Percentiles rank a stretch among this genome's conserved stretches.
Conservation (phyloP, 768 basidiomycete species). For the Terana coerulea region DNA sequence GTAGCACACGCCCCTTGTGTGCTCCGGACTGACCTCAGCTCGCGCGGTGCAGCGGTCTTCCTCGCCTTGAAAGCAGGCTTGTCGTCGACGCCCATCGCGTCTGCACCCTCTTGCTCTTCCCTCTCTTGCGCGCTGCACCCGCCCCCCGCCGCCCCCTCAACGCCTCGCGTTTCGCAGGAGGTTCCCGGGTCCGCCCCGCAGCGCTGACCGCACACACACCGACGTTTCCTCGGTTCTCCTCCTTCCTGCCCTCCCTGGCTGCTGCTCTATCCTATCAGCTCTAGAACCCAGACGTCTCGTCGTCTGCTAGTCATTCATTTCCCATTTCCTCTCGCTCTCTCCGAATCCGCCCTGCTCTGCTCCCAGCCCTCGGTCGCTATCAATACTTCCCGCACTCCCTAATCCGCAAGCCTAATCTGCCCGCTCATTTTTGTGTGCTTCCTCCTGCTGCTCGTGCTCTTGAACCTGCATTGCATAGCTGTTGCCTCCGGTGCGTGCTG, state of each 20-base stretch:
- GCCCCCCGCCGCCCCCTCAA: background rate
- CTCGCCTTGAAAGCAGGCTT: constrained; percentile 24
- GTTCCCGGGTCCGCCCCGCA: too few relatives aligned
- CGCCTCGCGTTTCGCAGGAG: too few relatives aligned
- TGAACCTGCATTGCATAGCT: too few relatives aligned
- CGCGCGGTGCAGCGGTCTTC: constrained; percentile 20
- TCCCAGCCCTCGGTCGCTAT: constrained; percentile 13
- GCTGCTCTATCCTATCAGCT: background rate
- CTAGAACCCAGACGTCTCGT: constrained; percentile 12
- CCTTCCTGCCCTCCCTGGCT: background rate
- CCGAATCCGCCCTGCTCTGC: constrained; percentile 6
- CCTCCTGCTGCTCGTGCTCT: background rate
- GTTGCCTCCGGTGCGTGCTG: background rate
- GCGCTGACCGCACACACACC: too few relatives aligned
- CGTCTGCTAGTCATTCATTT: constrained; percentile 21
- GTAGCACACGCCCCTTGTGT: constrained; percentile 26
- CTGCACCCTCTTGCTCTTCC: constrained; percentile 14
- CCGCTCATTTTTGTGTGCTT: constrained; percentile 8
- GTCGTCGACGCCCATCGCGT: constrained; percentile 19
- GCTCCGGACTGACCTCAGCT: constrained; percentile 23
- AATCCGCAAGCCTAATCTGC: constrained; percentile 20
- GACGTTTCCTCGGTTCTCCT: background rate
- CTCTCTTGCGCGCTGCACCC: constrained; percentile 2
- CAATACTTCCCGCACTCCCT: constrained; percentile 19
- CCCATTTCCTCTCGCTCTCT: constrained; percentile 18